Conservation (phyloP, 148 eudicot genomes). For the Silene conica region DNA sequence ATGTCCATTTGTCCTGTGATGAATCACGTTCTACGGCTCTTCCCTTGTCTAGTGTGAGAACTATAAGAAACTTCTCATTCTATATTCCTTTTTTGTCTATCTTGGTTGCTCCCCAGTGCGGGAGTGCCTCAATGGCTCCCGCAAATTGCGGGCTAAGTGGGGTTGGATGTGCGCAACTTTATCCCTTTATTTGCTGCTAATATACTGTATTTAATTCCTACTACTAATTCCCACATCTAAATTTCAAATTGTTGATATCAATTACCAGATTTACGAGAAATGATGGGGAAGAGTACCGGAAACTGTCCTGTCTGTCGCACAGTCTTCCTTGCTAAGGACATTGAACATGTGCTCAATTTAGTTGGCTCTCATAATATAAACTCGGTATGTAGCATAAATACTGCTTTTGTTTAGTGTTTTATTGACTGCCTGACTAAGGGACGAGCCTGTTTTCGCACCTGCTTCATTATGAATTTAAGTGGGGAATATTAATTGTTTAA, state of each 20-base stretch:
- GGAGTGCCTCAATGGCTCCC: no score
- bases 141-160: no score
- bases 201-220: background rate
- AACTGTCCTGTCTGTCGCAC: conserved; percentile 89
- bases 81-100: background rate
- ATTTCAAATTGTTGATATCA: conserved; percentile 8
- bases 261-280: conserved; percentile 30
- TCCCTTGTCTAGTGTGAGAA: background rate
- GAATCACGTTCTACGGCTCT: background rate
- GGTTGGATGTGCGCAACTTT: no score
- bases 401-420: background rate
- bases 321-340: conserved; percentile 74
- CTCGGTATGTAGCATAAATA: conserved; percentile 39
- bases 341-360: conserved; percentile 79
- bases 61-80: background rate
- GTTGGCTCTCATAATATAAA: conserved; percentile 42
- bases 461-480: background rate
- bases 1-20: background rate
- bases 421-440: background rate
- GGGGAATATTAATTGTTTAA: background rate
- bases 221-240: conserved; percentile 1
- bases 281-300: conserved; percentile 46
- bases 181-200: no score
- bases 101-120: background rate
- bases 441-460: background rate